Conservation (phyloP, 306 rosid genomes). For the Glycine soja region DNA sequence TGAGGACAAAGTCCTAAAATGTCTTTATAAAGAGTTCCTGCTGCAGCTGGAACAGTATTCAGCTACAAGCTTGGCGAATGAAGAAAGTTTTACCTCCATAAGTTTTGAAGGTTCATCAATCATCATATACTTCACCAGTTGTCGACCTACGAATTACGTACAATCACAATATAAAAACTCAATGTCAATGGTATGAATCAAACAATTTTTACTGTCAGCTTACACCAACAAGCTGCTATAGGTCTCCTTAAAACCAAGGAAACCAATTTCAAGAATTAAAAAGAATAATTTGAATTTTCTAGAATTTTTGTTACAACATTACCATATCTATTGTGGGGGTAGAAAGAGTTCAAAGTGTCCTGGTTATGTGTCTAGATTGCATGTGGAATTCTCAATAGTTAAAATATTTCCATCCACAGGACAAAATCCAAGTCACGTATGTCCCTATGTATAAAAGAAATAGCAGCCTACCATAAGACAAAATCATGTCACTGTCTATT, state of each 20-base stretch:
- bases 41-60: background rate
- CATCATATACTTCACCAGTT: background rate
- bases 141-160: background rate
- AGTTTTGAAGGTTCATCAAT: background rate
- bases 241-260: background rate
- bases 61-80: background rate
- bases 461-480: background rate
- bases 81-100: background rate
- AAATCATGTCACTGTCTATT: background rate
- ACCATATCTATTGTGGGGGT: background rate
- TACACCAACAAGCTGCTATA: background rate
- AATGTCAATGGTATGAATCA: background rate
- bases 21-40: background rate
- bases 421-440: background rate
- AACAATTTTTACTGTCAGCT: background rate
- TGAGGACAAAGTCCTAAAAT: background rate
- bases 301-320: background rate
- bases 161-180: background rate
- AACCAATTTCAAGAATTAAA: background rate
- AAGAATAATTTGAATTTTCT: background rate
- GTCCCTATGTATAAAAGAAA: background rate
- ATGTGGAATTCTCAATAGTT: background rate
- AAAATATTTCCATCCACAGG: background rate
- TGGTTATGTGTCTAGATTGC: background rate
- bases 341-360: background rate